Evolutionary conservation across 495 filamentous ascomycete genomes (phyloP).

Genomic region (Sporormia fimetaria): DNA sequence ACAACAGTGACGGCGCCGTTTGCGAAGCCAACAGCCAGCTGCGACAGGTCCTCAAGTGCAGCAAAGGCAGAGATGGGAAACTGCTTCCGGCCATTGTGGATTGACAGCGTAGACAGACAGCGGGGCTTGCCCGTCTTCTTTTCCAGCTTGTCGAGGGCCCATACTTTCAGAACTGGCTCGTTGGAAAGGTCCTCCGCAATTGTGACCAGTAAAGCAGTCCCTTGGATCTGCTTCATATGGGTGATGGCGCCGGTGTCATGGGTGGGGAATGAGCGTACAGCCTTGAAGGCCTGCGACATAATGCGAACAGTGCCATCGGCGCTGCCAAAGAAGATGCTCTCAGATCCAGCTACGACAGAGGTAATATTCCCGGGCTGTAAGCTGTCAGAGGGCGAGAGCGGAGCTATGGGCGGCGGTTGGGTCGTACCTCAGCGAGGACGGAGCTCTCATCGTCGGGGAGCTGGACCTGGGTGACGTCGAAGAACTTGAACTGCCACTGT

Average conservation of each 20-base stretch:
- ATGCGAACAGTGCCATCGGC: conserved; percentile 76
- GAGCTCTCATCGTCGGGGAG: conserved; percentile 60
- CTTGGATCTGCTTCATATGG: conserved; percentile 90
- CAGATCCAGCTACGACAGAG: conserved; percentile 72
- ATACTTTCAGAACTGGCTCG: conserved; percentile 85
- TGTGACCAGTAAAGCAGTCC: conserved; percentile 76
- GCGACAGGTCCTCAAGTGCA: conserved; percentile 71
- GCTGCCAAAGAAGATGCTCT: conserved; percentile 81
- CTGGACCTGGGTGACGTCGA: conserved; percentile 80
- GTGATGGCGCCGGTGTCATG: conserved; percentile 70
- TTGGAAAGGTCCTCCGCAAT: conserved; percentile 76
- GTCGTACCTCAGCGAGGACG: conserved; percentile 49
- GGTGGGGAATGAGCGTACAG: conserved; percentile 74
- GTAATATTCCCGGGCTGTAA: conserved; percentile 47
- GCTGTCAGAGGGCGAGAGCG: conserved; percentile 33
- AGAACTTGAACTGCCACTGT: conserved; percentile 98
- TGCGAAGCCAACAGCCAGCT: conserved; percentile 88
- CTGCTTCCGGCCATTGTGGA: conserved; percentile 84
- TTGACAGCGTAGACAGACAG: conserved; percentile 69
- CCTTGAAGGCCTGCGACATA: conserved; percentile 74
- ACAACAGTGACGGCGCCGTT: conserved; percentile 92
- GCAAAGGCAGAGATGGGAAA: conserved; percentile 92
- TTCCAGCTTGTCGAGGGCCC: conserved; percentile 87
- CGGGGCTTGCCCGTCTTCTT: conserved; percentile 84
- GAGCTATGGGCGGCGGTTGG: conserved; percentile 32